Percentiles rank a stretch among this genome's conserved stretches.
Conservation (phyloP, 257 asterid genomes). For the Plectranthus barbatus region DNA sequence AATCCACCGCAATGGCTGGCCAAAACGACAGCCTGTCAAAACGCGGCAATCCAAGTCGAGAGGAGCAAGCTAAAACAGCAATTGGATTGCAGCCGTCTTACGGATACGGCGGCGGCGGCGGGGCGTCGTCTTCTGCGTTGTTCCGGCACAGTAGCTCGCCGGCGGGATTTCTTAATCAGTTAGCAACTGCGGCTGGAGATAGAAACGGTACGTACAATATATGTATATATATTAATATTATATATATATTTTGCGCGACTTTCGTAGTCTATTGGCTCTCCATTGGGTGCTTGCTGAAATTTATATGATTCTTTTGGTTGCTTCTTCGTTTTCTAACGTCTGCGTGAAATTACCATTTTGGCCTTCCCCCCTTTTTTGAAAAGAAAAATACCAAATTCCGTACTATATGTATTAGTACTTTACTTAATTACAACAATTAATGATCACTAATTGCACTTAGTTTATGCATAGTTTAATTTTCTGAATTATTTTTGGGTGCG, state of each 20-base stretch:
- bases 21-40: neutral
- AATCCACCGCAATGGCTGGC: conserved; percentile 9
- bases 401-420: no score
- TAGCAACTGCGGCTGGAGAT: conserved; percentile 41
- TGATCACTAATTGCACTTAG: no score
- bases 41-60: neutral
- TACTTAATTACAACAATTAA: neutral
- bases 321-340: neutral
- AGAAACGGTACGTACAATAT: conserved; percentile 42
- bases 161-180: conserved; percentile 66
- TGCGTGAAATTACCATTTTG: conserved; percentile 10
- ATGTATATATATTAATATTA: neutral
- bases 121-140: conserved; percentile 30
- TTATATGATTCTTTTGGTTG: neutral
- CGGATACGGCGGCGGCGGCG: conserved; percentile 11
- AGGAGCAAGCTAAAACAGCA: conserved; percentile 14
- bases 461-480: neutral
- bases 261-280: neutral
- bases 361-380: neutral
- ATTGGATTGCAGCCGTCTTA: conserved; percentile 37
- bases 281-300: conserved; percentile 16
- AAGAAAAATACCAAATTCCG: no score
- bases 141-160: conserved; percentile 75
- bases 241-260: neutral
- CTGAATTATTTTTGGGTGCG: neutral